Percentiles rank a stretch among this genome's conserved stretches.
phyloP scores from a whole-genome alignment of 1,139 yeast genomes.

The Candida sp. region DNA sequence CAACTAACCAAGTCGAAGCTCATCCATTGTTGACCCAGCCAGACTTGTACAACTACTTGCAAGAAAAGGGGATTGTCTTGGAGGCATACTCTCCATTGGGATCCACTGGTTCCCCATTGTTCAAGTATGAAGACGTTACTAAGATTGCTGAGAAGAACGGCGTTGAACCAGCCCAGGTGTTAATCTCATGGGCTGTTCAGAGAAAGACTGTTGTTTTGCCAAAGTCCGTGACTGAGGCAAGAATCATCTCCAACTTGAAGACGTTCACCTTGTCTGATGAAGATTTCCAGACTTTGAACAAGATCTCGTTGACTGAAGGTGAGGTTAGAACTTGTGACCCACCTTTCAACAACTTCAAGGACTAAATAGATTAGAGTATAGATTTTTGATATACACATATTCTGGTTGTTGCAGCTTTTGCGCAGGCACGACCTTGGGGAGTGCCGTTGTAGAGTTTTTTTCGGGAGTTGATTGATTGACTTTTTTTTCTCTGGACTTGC shows the following conservation, averaged over 20 bases:
- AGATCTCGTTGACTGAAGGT: constrained; percentile 33
- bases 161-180: constrained; percentile 47
- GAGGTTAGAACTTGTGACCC: constrained; percentile 33
- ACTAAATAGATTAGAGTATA: constrained; percentile 10
- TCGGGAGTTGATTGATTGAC: too few relatives aligned
- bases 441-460: not conserved
- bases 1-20: constrained; percentile 59
- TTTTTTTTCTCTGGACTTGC: not conserved
- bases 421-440: not conserved
- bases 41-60: constrained; percentile 48
- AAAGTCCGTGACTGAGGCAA: constrained; percentile 47
- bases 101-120: constrained; percentile 55
- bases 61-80: constrained; percentile 46
- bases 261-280: constrained; percentile 33
- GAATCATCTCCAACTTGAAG: constrained; percentile 37
- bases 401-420: not conserved
- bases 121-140: constrained; percentile 43
- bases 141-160: constrained; percentile 49
- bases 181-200: constrained; percentile 58
- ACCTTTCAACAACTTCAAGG: constrained; percentile 26
- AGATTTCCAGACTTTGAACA: constrained; percentile 37
- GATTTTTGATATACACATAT: not conserved
- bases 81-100: constrained; percentile 70
- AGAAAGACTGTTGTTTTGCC: constrained; percentile 58
- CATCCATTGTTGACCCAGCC: constrained; percentile 63